phyloP scores from a whole-genome alignment of 805 yeast genomes.

The Blastobotrys terrestris region DNA sequence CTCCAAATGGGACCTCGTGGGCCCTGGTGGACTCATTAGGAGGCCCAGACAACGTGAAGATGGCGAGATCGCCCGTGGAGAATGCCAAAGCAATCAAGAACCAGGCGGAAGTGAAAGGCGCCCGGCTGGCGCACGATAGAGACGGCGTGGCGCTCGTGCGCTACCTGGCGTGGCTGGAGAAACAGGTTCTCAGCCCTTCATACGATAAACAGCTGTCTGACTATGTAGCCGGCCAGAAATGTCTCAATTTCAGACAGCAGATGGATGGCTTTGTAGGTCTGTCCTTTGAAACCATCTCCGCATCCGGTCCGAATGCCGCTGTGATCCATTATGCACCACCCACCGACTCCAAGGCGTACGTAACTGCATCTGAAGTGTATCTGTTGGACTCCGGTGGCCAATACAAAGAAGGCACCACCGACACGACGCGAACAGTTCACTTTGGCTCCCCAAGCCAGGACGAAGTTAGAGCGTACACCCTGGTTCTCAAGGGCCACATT shows the following conservation, averaged over 20 bases:
- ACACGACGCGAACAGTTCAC: slow-evolving; percentile 83
- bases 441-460: slow-evolving; percentile 53
- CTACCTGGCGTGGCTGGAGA: slow-evolving; percentile 79
- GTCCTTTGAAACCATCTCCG: slow-evolving; percentile 68
- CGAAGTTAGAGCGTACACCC: slow-evolving; percentile 63
- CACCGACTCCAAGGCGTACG: slow-evolving; percentile 46
- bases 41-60: slow-evolving; percentile 34
- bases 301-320: slow-evolving; percentile 73
- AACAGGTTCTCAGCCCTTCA: slow-evolving; percentile 38
- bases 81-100: slow-evolving; percentile 74
- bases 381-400: slow-evolving; percentile 90
- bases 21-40: slow-evolving; percentile 51
- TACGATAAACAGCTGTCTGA: slow-evolving; percentile 41
- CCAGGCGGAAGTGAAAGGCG: slow-evolving; percentile 60
- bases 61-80: slow-evolving; percentile 54
- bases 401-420: slow-evolving; percentile 91
- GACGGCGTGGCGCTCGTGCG: slow-evolving; percentile 76
- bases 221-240: slow-evolving; percentile 49
- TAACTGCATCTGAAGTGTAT: slow-evolving; percentile 64
- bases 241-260: slow-evolving; percentile 37
- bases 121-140: slow-evolving; percentile 67
- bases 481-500: slow-evolving; percentile 87
- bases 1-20: slow-evolving; percentile 63
- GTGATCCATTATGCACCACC: slow-evolving; percentile 69
- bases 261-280: slow-evolving; percentile 45